These are phyloP conservation scores for Galerina sulciceps DNA, from an alignment of 768 basidiomycete genomes.

Conservation along the genomic window DNA sequence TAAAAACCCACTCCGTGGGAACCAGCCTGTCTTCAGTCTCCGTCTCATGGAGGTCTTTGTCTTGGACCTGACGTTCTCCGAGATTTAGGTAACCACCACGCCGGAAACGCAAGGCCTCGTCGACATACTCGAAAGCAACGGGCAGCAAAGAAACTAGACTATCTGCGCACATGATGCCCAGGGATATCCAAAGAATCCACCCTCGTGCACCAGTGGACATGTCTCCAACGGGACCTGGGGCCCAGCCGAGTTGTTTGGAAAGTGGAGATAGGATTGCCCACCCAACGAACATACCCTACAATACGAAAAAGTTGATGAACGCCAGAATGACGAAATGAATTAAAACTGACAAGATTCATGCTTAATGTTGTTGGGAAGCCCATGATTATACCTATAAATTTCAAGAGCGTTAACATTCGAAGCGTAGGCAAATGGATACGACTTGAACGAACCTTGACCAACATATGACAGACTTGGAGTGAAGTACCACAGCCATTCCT, in stretches of 20 bases:
- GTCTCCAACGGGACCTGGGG: constrained; percentile 88
- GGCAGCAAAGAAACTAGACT: constrained; percentile 86
- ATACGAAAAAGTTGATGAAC: constrained; percentile 1
- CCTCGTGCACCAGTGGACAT: constrained; percentile 89
- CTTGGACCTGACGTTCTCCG: constrained; percentile 25
- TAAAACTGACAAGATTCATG: constrained; percentile 78
- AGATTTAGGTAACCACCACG: constrained; percentile 27
- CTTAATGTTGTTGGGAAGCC: constrained; percentile 92
- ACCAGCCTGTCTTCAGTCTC: constrained; percentile 85
- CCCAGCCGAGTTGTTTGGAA: constrained; percentile 84
- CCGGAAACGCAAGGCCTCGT: constrained; percentile 32
- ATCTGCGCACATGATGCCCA: constrained; percentile 96
- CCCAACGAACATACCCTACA: constrained; percentile 92
- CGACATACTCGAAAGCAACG: constrained; percentile 59
- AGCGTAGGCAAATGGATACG: background rate
- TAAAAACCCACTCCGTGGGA: constrained; percentile 75
- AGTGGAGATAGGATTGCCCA: constrained; percentile 95
- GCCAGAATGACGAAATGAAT: background rate
- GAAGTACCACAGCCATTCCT: constrained; percentile 92
- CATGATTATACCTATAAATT: constrained; percentile 92
- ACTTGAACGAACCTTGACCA: constrained; percentile 71
- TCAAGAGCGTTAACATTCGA: background rate
- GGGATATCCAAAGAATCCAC: constrained; percentile 96
- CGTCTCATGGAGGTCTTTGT: constrained; percentile 57
- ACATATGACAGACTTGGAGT: constrained; percentile 91